A percentile compares a stretch with the other conserved stretches of the same genome.
phyloP scores from a whole-genome alignment of 352 stramenopile species.

The Hyaloperonospora brassicae region DNA sequence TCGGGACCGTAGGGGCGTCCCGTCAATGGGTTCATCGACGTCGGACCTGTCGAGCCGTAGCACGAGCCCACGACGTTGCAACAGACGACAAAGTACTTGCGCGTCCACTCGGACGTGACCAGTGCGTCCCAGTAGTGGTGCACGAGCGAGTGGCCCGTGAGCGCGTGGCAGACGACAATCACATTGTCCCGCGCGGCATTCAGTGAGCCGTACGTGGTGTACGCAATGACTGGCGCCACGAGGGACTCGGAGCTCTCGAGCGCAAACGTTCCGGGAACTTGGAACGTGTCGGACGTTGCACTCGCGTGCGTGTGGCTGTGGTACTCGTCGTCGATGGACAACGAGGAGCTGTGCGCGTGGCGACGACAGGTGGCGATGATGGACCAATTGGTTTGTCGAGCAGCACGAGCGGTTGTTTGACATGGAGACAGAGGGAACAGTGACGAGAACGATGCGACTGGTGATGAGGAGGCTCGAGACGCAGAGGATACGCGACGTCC shows the following conservation, averaged over 20 bases:
- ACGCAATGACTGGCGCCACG: slow-evolving; percentile 75
- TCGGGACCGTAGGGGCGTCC: slow-evolving; percentile 69
- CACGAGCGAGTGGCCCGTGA: slow-evolving; percentile 91
- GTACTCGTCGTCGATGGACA: slow-evolving; percentile 56
- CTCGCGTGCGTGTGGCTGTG: slow-evolving; percentile 38
- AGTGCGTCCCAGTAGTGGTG: slow-evolving; percentile 92
- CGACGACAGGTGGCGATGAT: no score
- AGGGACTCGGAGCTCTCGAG: slow-evolving; percentile 66
- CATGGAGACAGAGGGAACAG: no score
- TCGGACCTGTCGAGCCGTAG: slow-evolving; percentile 89
- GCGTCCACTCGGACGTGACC: slow-evolving; percentile 91
- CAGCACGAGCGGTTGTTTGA: no score
- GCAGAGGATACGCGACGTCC: no score
- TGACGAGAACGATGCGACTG: no score
- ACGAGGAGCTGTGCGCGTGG: background rate
- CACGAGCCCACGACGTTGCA: slow-evolving; percentile 93
- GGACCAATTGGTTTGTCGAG: no score
- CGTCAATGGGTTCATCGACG: slow-evolving; percentile 69
- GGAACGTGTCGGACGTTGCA: slow-evolving; percentile 37
- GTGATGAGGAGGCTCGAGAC: no score
- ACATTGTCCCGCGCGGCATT: slow-evolving; percentile 86
- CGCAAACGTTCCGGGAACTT: slow-evolving; percentile 31
- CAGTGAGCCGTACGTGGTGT: slow-evolving; percentile 91
- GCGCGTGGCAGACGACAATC: slow-evolving; percentile 91
- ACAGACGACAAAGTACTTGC: slow-evolving; percentile 96